A percentile compares a stretch with the other conserved stretches of the same genome.
Evolutionary conservation across 2,329 filamentous ascomycete genomes (phyloP).

Genomic region (Coleophoma cylindrospora): DNA sequence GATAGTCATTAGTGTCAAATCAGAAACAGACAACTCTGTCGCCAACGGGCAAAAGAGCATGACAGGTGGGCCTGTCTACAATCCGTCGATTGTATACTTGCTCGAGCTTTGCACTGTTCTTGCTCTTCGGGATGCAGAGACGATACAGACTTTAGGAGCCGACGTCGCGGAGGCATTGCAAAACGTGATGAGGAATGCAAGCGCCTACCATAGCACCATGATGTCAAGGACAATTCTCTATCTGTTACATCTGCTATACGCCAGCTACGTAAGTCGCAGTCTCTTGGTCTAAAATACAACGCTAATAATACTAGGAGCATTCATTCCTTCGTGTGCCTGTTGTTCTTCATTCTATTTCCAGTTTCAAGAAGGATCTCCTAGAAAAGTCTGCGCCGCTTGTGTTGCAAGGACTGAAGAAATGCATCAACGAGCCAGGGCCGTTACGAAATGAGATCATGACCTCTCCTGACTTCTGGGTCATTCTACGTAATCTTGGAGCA

Average conservation of each 20-base stretch:
- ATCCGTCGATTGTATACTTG: constrained; percentile 84
- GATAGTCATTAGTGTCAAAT: constrained; percentile 82
- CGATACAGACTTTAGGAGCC: constrained; percentile 69
- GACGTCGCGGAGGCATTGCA: constrained; percentile 77
- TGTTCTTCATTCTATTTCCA: constrained; percentile 85
- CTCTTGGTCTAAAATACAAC: neutral
- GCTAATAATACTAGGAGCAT: constrained; percentile 56
- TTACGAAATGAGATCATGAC: constrained; percentile 90
- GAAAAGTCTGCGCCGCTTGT: constrained; percentile 72
- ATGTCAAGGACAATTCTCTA: constrained; percentile 84
- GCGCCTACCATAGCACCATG: constrained; percentile 75
- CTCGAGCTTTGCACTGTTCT: constrained; percentile 85
- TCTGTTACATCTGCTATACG: constrained; percentile 72
- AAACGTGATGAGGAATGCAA: constrained; percentile 72
- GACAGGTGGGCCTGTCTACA: constrained; percentile 62
- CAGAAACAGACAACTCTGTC: constrained; percentile 67
- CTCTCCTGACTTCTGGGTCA: constrained; percentile 95
- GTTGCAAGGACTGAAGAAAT: constrained; percentile 72
- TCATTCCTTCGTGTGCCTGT: constrained; percentile 91
- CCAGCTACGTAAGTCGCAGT: constrained; percentile 67
- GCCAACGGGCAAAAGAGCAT: constrained; percentile 53
- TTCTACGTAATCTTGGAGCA: constrained; percentile 70
- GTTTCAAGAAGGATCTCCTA: constrained; percentile 72
- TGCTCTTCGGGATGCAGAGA: constrained; percentile 69
- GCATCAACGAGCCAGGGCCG: constrained; percentile 71